Evolutionary conservation across 805 yeast genomes (phyloP), one percentile per base, ranked within the genome.

Genomic region (Hanseniaspora taiwanica): DNA sequence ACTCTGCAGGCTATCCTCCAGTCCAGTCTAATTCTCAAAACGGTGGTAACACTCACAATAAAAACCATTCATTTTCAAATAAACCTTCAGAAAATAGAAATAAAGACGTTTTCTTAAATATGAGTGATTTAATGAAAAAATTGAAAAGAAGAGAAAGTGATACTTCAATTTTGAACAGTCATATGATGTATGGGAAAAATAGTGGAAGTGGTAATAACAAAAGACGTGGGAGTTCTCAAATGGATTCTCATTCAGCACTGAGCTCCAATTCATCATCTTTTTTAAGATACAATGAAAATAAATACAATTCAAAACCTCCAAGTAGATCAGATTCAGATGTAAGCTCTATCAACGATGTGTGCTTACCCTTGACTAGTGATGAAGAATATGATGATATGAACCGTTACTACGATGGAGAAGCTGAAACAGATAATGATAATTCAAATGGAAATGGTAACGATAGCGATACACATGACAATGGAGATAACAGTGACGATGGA

Each of bases 341-440:
- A 31, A 78, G 94, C 0, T 82, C 95, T 1, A 62, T 89, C 43
- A 87, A 81, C 54, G 98, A 89, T 59, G 98, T 89, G 20, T 89
- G 96, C 53, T 76, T 85, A 57, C 95, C 94, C 0, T 66, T 86
- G 29, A 86, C 79, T 8, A 42, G 44, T 46, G 74, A 72, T 36
- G 53, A 52, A 14, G 56, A 52, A 16, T 47, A 48, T 32, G 45
- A 41, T n/a, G 49, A 50, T 35, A 49, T 51, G 21, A 35, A 46
- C 18, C 52, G 55, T 21, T 44, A 48, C 16, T 25, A 37, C 6
- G 43, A 42, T 35, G 44, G 37, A 35, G 44, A 37, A 23, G 16
- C 36, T 12, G 38, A 41, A 8, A 27, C 4, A 6, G 24, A 33
- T 3, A 14, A 27, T 13, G 31, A 35, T 9, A 27, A 21, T 12